phyloP scores from a whole-genome alignment of 441 rosid genomes.

The Geranium incanum region DNA sequence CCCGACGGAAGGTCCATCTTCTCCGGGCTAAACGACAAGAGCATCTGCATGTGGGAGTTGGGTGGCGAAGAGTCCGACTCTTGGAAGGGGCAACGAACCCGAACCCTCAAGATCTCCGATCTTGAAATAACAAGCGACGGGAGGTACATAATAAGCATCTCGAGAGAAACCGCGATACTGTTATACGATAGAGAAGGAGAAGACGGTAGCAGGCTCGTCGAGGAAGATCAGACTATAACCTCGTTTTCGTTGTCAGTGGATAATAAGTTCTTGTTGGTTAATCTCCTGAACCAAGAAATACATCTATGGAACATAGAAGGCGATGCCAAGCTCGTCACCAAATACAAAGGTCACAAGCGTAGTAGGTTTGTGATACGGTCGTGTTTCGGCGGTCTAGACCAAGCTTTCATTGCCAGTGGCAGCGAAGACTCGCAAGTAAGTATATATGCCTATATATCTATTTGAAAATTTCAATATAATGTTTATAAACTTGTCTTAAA shows the following conservation, averaged over 20 bases:
- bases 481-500: too few relatives aligned
- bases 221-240: constrained; percentile 42
- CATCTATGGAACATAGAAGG: constrained; percentile 54
- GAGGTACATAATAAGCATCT: constrained; percentile 46
- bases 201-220: constrained; percentile 38
- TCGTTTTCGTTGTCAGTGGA: constrained; percentile 61
- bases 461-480: too few relatives aligned
- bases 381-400: constrained; percentile 55
- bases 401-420: constrained; percentile 65
- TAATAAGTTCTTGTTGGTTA: constrained; percentile 14
- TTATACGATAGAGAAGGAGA: constrained; percentile 39
- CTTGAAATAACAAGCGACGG: constrained; percentile 54
- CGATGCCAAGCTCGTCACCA: constrained; percentile 34
- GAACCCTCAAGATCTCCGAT: constrained; percentile 44
- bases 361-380: constrained; percentile 48
- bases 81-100: constrained; percentile 46
- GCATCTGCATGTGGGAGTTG: constrained; percentile 49
- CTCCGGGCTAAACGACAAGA: constrained; percentile 42
- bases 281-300: constrained; percentile 54
- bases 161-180: constrained; percentile 41
- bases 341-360: constrained; percentile 51
- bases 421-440: constrained; percentile 64
- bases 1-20: constrained; percentile 42
- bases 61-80: constrained; percentile 46
- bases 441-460: background rate